Evolutionary conservation across 2,329 filamentous ascomycete genomes (phyloP), one percentile per base, ranked within the genome.

Genomic region (Colletotrichum tabaci): DNA sequence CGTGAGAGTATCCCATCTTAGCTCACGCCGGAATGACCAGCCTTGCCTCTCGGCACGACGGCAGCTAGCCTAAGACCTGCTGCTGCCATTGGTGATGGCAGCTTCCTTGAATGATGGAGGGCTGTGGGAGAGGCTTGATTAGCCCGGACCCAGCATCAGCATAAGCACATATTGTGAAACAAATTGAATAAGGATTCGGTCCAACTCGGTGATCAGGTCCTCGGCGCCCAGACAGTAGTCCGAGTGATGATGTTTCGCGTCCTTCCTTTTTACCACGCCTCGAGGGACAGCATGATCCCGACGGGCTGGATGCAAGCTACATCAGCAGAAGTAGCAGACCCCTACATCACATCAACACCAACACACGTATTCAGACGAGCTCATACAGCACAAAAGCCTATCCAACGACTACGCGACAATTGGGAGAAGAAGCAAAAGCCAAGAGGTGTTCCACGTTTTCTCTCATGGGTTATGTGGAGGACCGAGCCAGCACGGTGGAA

Each of bases 161-260:
- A 71, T 68, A 68, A 71, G 69, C 69, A 68, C 69, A 71, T 38
- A 64, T 68, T 63, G 47, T 69, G 69, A 71, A 71, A 71, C 69
- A 68, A 18, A 38, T 52, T 7, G 55, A 47, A 42, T 38, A 44
- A 61, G 42, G 8, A 40, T 55, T 42, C 58, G 52, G 53, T 44
- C 64, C 7, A 46, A 58, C 26, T 42, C 68, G 58, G 50, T 49
- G 57, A 38, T 60, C 15, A 30, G 15, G 30, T 62, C 18, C 21
- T 63, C 65, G 30, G 58, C 65, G 65, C 65, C 52, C 38, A 30
- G 65, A 64, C 65, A 26, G 12, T 12, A 13, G 63, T 23, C 6
- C 35, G 35, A 18, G 23, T 52, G 30, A 12, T 15, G 15, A 26
- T 18, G 15, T 40, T 30, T 53, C 38, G 44, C 26, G 35, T 47